A percentile compares a stretch with the other conserved stretches of the same genome.
Conservation (phyloP, 2,329 filamentous ascomycete genomes). For the Didymella pinodella region DNA sequence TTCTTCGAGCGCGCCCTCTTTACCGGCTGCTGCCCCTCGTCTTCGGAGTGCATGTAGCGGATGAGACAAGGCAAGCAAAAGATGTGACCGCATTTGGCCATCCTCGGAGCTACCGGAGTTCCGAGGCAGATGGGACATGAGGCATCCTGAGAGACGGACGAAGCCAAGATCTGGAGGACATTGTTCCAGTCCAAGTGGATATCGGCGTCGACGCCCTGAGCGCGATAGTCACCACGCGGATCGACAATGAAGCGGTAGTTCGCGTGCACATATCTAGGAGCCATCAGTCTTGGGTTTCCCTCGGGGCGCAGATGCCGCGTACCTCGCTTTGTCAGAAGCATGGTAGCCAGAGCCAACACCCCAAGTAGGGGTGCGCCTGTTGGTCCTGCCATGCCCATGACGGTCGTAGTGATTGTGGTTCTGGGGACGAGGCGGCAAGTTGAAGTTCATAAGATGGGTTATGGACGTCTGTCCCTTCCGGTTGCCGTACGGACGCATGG, state of each 20-base stretch:
- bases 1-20: constrained; percentile 87
- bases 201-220: constrained; percentile 85
- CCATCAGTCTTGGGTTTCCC: constrained; percentile 12
- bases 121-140: constrained; percentile 96
- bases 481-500: constrained; percentile 69
- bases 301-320: constrained; percentile 30
- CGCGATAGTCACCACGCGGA: constrained; percentile 78
- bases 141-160: constrained; percentile 83
- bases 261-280: constrained; percentile 79
- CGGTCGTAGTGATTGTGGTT: constrained; percentile 62
- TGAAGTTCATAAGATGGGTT: constrained; percentile 94
- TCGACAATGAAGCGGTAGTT: constrained; percentile 98
- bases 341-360: constrained; percentile 89
- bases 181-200: constrained; percentile 89
- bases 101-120: constrained; percentile 89
- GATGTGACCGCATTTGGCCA: constrained; percentile 97
- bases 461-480: constrained; percentile 96
- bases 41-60: constrained; percentile 90
- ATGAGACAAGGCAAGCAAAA: constrained; percentile 94
- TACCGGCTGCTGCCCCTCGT: constrained; percentile 67
- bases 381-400: constrained; percentile 60
- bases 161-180: constrained; percentile 90
- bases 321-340: constrained; percentile 87
- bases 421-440: constrained; percentile 76
- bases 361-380: constrained; percentile 78